phyloP scores from a whole-genome alignment of 2,329 filamentous ascomycete genomes.

The Lasiodiplodia sp. region DNA sequence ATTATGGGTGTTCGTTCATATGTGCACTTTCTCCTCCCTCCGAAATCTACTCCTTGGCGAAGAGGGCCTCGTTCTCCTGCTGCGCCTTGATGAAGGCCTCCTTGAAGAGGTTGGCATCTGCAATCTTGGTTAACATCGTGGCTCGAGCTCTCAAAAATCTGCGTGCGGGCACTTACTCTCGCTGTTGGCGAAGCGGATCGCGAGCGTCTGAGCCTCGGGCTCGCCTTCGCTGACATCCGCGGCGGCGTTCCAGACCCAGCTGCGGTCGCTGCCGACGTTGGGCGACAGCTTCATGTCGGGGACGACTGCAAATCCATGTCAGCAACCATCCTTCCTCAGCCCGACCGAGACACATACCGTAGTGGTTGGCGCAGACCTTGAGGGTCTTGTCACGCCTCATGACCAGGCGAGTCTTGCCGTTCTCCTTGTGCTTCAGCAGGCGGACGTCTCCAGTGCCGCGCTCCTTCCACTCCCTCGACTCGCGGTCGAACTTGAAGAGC shows the following conservation, averaged over 20 bases:
- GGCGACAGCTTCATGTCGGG: constrained; percentile 99
- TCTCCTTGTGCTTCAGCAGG: constrained; percentile 98
- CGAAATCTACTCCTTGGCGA: constrained; percentile 53
- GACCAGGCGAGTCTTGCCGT: constrained; percentile 94
- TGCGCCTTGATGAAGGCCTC: constrained; percentile 97
- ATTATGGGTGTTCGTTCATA: constrained; percentile 21
- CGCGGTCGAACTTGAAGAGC: constrained; percentile 97
- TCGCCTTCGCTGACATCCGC: constrained; percentile 98
- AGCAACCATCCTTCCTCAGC: constrained; percentile 33
- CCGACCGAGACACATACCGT: constrained; percentile 69
- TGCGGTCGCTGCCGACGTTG: constrained; percentile 97
- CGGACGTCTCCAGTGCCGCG: constrained; percentile 95
- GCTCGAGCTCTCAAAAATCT: constrained; percentile 23
- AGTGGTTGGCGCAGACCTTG: constrained; percentile 99
- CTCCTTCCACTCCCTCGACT: constrained; percentile 98
- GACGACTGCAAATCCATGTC: constrained; percentile 68
- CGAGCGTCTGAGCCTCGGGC: constrained; percentile 92
- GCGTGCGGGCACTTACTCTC: constrained; percentile 76
- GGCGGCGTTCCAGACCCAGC: constrained; percentile 98
- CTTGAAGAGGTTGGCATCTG: constrained; percentile 97
- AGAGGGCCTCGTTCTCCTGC: constrained; percentile 91
- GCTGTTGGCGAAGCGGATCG: constrained; percentile 96
- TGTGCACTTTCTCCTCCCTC: constrained; percentile 18
- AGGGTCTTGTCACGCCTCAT: constrained; percentile 99
- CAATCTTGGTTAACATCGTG: constrained; percentile 39